Evolutionary conservation across 108 stramenopile species (phyloP), one percentile per base, ranked within the genome.

Genomic region (Stephanodiscus minutulus): DNA sequence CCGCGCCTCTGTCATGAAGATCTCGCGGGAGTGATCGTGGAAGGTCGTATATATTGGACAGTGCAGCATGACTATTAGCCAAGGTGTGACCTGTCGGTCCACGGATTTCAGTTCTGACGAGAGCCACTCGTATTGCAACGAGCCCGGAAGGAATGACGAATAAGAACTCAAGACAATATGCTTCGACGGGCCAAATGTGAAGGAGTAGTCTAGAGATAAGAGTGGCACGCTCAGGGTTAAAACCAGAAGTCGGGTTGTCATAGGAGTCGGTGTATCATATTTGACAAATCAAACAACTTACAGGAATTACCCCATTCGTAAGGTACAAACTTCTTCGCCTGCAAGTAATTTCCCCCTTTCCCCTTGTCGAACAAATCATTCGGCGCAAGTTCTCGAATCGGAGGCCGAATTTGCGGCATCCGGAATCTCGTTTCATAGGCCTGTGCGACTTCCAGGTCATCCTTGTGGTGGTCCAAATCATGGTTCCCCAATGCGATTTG

Each of bases 241-340:
- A 44, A 44, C 43, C 43, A 15, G 11, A 44, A 0, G 11, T 44
- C 43, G 15, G 13, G 43, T 33, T 33, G 31, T 33, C 31, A 44
- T 44, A 13, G 12, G 43, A 44, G 15, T 11, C n/a, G 9, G 8
- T 13, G 43, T 17, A 44, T 17, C 43, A 44, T 44, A 44, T 44
- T 15, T 1, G 3, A 44, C 43, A 13, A 13, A 44, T 44, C 43
- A 44, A 44, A 17, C 43, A 44, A 44, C 43, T 44, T 44, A 44
- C 43, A 95, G 5, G 90, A 84, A 77, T 94, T 94, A 17, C 93
- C 93, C 55, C 73, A 90, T 57, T 94, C 89, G 64, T 94, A 95
- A 3, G 81, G 77, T 27, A 93, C 39, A 66, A 86, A 93, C 12
- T 83, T 84, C 18, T 79, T 85, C 7, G 77, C 73, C 57, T 89